phyloP scores from a whole-genome alignment of 2,329 filamentous ascomycete genomes.

The Thermoascus crustaceus region DNA sequence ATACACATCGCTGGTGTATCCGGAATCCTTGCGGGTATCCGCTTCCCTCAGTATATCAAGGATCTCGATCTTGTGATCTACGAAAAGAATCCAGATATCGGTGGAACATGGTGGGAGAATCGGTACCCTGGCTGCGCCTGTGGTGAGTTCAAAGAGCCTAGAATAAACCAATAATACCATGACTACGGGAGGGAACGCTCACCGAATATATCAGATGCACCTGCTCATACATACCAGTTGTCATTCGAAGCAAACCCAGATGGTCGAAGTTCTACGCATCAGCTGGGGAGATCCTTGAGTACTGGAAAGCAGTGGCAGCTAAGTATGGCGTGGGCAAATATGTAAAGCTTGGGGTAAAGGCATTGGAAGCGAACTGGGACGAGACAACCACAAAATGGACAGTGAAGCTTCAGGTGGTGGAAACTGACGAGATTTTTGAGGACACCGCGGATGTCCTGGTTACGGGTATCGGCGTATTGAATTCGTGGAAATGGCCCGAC shows the following conservation, averaged over 20 bases:
- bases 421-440: constrained; percentile 5
- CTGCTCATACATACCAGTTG: constrained; percentile 8
- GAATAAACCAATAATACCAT: too few relatives aligned
- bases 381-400: constrained; percentile 21
- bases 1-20: constrained; percentile 15
- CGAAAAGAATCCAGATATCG: constrained; percentile 11
- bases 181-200: too few relatives aligned
- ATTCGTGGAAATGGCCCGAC: constrained; percentile 34
- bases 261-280: constrained; percentile 18
- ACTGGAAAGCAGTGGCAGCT: constrained; percentile 17
- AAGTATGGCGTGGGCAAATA: constrained; percentile 19
- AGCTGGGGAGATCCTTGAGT: constrained; percentile 20
- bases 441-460: constrained; percentile 19
- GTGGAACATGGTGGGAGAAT: constrained; percentile 12
- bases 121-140: constrained; percentile 10
- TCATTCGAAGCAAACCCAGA: constrained; percentile 7
- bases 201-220: constrained; percentile 6
- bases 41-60: constrained; percentile 11
- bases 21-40: constrained; percentile 14
- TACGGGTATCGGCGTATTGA: constrained; percentile 23
- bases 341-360: constrained; percentile 17
- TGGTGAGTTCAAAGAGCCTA: constrained; percentile 7
- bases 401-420: constrained; percentile 13
- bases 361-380: constrained; percentile 21
- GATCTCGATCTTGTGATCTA: constrained; percentile 8